Evolutionary conservation across 345 rosid species (phyloP).

Genomic region (Arabis alpina): DNA sequence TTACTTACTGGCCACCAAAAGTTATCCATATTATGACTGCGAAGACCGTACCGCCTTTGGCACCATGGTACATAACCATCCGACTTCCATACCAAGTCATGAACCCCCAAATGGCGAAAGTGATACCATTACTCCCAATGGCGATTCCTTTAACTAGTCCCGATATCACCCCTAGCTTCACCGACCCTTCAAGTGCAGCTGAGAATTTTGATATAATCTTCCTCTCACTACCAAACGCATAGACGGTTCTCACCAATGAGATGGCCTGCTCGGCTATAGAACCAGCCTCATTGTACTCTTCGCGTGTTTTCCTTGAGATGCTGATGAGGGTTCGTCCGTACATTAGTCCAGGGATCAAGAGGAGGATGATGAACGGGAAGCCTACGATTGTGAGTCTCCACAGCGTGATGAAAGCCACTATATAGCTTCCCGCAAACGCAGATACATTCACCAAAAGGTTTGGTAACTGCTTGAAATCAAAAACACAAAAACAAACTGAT

Average conservation of each 20-base stretch:
- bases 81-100: slow-evolving; percentile 97
- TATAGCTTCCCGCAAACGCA: slow-evolving; percentile 80
- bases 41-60: slow-evolving; percentile 87
- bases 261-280: slow-evolving; percentile 84
- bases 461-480: slow-evolving; percentile 59
- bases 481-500: slow-evolving; percentile 54
- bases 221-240: slow-evolving; percentile 84
- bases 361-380: slow-evolving; percentile 81
- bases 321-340: slow-evolving; percentile 83
- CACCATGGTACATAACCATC: slow-evolving; percentile 78
- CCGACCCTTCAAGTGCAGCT: slow-evolving; percentile 74
- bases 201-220: slow-evolving; percentile 77
- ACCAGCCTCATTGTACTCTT: slow-evolving; percentile 86
- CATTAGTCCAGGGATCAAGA: slow-evolving; percentile 87
- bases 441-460: slow-evolving; percentile 79
- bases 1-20: slow-evolving; percentile 81
- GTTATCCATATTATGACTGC: slow-evolving; percentile 73
- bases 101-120: slow-evolving; percentile 91
- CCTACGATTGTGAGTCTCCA: slow-evolving; percentile 85
- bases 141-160: slow-evolving; percentile 93
- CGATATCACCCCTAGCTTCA: slow-evolving; percentile 85
- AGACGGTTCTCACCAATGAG: slow-evolving; percentile 78
- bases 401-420: slow-evolving; percentile 78
- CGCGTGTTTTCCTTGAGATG: slow-evolving; percentile 81
- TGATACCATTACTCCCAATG: slow-evolving; percentile 85